Evolutionary conservation across 108 stramenopile species (phyloP).

Genomic region (Discostella stelligeroides): DNA sequence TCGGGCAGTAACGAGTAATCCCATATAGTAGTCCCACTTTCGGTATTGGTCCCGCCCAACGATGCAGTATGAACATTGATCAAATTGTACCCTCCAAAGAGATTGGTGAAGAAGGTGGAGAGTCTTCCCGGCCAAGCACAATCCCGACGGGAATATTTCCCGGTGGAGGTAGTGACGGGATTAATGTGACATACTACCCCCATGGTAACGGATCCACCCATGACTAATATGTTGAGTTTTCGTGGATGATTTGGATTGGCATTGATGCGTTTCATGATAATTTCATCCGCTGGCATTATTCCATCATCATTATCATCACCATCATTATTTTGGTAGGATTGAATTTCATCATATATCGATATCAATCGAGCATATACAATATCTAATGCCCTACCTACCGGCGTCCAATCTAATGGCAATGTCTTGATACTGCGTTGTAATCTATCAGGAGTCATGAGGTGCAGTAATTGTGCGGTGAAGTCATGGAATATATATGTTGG

Average conservation of each 20-base stretch:
- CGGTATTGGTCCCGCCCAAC: constrained; percentile 82
- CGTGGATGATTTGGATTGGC: constrained; percentile 49
- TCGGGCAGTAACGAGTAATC: constrained; percentile 72
- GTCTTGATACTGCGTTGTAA: constrained; percentile 45
- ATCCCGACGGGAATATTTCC: constrained; percentile 49
- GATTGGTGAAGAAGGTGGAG: constrained; percentile 20
- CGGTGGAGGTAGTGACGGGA: constrained; percentile 39
- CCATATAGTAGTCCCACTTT: constrained; percentile 65
- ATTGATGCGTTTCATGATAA: constrained; percentile 31
- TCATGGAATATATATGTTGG: constrained; percentile 26
- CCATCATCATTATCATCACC: not conserved
- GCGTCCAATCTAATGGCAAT: constrained; percentile 46
- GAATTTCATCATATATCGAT: constrained; percentile 22
- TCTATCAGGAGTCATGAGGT: constrained; percentile 40
- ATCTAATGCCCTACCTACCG: constrained; percentile 29
- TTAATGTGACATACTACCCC: constrained; percentile 71
- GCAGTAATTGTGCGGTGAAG: constrained; percentile 28
- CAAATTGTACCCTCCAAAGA: constrained; percentile 35
- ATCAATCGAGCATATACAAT: constrained; percentile 28
- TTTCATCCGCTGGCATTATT: constrained; percentile 19
- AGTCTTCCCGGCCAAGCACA: constrained; percentile 75
- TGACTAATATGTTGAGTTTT: constrained; percentile 67
- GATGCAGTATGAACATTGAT: constrained; percentile 64
- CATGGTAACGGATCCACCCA: constrained; percentile 81
- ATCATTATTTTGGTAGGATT: constrained; percentile 9